Conservation (phyloP, 768 basidiomycete genomes). For the Galerina marginata region DNA sequence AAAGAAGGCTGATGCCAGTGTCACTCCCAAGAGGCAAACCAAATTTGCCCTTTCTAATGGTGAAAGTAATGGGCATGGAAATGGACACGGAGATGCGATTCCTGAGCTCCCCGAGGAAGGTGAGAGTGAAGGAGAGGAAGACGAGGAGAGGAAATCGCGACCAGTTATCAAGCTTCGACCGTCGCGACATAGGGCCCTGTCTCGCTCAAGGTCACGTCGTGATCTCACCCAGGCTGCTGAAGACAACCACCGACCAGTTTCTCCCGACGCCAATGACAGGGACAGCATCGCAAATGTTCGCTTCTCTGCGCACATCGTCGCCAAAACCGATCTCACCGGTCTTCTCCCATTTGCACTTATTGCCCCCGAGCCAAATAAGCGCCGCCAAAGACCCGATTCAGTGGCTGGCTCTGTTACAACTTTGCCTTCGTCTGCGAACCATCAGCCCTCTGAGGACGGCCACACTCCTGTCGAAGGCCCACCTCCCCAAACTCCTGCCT, state of each 20-base stretch:
- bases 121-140: slow-evolving; percentile 41
- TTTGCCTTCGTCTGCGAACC: slow-evolving; percentile 32
- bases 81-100: slow-evolving; percentile 28
- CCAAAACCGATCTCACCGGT: slow-evolving; percentile 60
- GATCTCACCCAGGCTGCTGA: slow-evolving; percentile 63
- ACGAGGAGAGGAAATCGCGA: slow-evolving; percentile 64
- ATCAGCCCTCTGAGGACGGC: slow-evolving; percentile 50
- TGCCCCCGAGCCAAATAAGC: slow-evolving; percentile 64
- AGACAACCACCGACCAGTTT: slow-evolving; percentile 60
- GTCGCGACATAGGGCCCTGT: slow-evolving; percentile 53
- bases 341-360: slow-evolving; percentile 83
- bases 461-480: slow-evolving; percentile 31
- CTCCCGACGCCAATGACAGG: slow-evolving; percentile 62
- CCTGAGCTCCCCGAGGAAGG: slow-evolving; percentile 33
- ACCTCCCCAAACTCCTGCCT: slow-evolving; percentile 42
- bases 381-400: slow-evolving; percentile 43
- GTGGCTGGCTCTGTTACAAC: slow-evolving; percentile 36
- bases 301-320: slow-evolving; percentile 73
- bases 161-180: slow-evolving; percentile 76
- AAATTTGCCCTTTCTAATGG: slow-evolving; percentile 37
- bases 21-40: slow-evolving; percentile 40
- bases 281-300: slow-evolving; percentile 79
- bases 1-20: slow-evolving; percentile 29
- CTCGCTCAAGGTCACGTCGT: slow-evolving; percentile 76
- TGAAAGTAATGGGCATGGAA: slow-evolving; percentile 32